phyloP scores from a whole-genome alignment of 225 moss, liverwort and hornwort genomes.

The Asterella californica region DNA sequence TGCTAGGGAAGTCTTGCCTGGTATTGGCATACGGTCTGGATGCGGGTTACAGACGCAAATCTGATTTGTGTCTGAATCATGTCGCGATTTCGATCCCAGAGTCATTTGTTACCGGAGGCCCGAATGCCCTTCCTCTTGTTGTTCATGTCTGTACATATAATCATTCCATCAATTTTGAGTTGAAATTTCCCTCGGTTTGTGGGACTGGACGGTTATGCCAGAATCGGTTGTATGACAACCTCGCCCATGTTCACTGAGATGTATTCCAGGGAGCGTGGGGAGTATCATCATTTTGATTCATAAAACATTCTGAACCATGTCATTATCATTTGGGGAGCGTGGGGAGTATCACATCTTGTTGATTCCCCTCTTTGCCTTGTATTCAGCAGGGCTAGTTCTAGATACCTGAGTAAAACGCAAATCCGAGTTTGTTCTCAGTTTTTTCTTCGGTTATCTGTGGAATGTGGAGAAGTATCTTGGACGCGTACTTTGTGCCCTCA shows the following conservation, averaged over 20 bases:
- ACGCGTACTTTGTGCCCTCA: too few relatives aligned
- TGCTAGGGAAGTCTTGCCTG: not conserved
- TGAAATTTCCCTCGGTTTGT: not conserved
- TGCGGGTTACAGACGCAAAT: not conserved
- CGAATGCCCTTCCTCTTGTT: slow-evolving; percentile 5
- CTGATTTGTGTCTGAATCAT: not conserved
- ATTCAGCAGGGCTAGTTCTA: too few relatives aligned
- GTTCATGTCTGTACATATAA: slow-evolving; percentile 21
- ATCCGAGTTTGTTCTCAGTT: too few relatives aligned
- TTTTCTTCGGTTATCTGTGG: too few relatives aligned
- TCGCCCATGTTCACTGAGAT: not conserved
- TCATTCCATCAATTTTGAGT: slow-evolving; percentile 14
- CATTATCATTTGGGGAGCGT: too few relatives aligned
- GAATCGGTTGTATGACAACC: not conserved
- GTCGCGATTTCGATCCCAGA: not conserved
- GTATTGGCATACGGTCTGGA: slow-evolving; percentile 2
- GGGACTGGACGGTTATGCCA: not conserved
- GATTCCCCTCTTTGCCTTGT: too few relatives aligned
- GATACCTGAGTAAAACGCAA: too few relatives aligned
- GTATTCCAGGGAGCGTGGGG: too few relatives aligned
- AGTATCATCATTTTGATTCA: too few relatives aligned
- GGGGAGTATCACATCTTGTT: too few relatives aligned
- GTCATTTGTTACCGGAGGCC: not conserved
- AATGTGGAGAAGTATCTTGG: too few relatives aligned
- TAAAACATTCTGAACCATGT: not conserved